These are phyloP conservation scores for Didymella segeticola DNA, from an alignment of 2,329 filamentous ascomycete species.

Conservation along the genomic window DNA sequence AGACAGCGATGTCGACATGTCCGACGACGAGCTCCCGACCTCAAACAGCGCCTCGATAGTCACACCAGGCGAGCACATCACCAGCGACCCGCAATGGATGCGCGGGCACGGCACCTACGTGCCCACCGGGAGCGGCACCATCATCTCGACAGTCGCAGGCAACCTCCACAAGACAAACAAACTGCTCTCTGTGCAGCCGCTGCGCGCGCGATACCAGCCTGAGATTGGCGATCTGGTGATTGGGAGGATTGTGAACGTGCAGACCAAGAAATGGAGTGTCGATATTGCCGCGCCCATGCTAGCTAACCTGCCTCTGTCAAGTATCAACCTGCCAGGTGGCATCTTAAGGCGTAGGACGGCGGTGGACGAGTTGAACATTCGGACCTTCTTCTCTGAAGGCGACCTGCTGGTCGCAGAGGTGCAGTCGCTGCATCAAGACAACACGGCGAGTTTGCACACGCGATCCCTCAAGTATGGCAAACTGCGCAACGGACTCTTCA, in stretches of 20 bases:
- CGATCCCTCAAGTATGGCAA: slow-evolving; percentile 93
- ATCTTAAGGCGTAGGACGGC: slow-evolving; percentile 90
- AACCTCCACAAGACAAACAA: slow-evolving; percentile 95
- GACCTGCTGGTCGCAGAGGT: slow-evolving; percentile 95
- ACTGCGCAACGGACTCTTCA: slow-evolving; percentile 89
- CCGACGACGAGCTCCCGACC: slow-evolving; percentile 48
- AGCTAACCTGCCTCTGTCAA: slow-evolving; percentile 81
- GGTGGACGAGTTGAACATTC: slow-evolving; percentile 95
- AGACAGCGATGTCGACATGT: slow-evolving; percentile 58
- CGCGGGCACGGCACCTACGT: slow-evolving; percentile 92
- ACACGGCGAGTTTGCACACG: slow-evolving; percentile 86
- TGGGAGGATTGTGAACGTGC: slow-evolving; percentile 93
- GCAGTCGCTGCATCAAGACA: slow-evolving; percentile 85
- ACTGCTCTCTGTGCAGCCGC: slow-evolving; percentile 85
- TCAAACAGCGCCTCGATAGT: slow-evolving; percentile 64
- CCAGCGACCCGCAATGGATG: slow-evolving; percentile 97
- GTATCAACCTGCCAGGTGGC: slow-evolving; percentile 93
- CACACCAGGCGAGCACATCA: slow-evolving; percentile 88
- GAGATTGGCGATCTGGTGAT: slow-evolving; percentile 97
- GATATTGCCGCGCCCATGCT: slow-evolving; percentile 89
- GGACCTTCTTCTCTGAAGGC: slow-evolving; percentile 95
- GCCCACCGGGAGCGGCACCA: slow-evolving; percentile 67
- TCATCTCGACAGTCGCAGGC: slow-evolving; percentile 89
- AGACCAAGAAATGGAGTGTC: slow-evolving; percentile 90
- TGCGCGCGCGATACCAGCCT: slow-evolving; percentile 91